Evolutionary conservation across 805 yeast species (phyloP), one percentile per base, ranked within the genome.

Genomic region (Saccharomycopsis synnaedendra): DNA sequence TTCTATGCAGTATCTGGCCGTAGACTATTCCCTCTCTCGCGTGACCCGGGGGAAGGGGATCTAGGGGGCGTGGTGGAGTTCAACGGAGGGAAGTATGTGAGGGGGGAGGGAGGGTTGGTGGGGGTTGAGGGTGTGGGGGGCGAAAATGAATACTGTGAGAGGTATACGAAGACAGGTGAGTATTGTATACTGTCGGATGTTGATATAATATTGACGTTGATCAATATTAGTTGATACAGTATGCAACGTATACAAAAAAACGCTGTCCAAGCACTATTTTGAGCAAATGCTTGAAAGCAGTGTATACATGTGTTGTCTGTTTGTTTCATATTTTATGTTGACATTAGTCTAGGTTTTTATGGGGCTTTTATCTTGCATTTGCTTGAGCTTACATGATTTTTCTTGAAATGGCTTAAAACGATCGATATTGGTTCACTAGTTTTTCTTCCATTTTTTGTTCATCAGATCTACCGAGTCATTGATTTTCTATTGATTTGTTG

Each of bases 251-350:
- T 4, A 77, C 70, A 42, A 66, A 78, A 27, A 71, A 80, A 4
- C 59, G 82, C 4, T 85, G 94, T 59, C 69, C 70, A 29, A 63
- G 66, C 7, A 71, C 60, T 46, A 62, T 78, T 41, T 62, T 63
- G 37, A 75, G 72, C 3, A 60, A 61, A 33, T 84, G 93, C 57
- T 49, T 54, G 29, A 65, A 66, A 32, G 59, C 62, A 9, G 51
- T 46, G 8, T 35, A 32, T 27, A 60, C 68, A 19, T 85, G 94
- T 57, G 19, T 19, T 19, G 19, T 19, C 19, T 19, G 19, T 19
- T 19, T 19, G 19, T 19, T 19, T 19, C 19, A 19, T 19, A 19
- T 19, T 19, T 19, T 19, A 19, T 19, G 19, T 1, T 19, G 19
- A 19, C 19, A 19, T 19, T 19, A 19, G 19, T 19, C 19, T 19